These are phyloP conservation scores for Saturnispora besseyi DNA, from an alignment of 805 yeast species.

Conservation along the genomic window DNA sequence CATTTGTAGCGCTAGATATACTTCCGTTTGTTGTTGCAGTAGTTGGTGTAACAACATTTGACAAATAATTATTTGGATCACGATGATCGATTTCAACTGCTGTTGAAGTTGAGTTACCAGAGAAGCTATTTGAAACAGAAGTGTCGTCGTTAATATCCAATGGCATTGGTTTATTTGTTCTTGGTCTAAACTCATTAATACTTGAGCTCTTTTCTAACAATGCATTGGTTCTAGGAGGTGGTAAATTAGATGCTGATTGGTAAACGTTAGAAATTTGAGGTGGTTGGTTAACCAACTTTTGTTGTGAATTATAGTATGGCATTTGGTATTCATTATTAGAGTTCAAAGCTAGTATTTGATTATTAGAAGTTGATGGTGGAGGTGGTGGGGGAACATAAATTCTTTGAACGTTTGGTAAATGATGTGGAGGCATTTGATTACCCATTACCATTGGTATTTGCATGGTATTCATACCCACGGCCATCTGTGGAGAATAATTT, in stretches of 20 bases:
- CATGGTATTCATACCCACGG: neutral
- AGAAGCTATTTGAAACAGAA: neutral
- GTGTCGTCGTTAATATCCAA: slow-evolving; percentile 16
- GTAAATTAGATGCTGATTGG: slow-evolving; percentile 13
- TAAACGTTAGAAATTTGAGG: neutral
- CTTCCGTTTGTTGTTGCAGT: slow-evolving; percentile 8
- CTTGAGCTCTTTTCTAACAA: slow-evolving; percentile 8
- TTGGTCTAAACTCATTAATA: slow-evolving; percentile 23
- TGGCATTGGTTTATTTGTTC: slow-evolving; percentile 26
- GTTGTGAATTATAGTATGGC: neutral
- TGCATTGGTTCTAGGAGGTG: slow-evolving; percentile 24
- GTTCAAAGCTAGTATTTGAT: neutral
- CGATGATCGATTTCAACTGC: neutral
- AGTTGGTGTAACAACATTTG: slow-evolving; percentile 3
- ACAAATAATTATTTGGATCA: neutral
- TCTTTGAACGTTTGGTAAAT: neutral
- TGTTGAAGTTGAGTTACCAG: slow-evolving; percentile 1
- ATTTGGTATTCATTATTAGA: neutral
- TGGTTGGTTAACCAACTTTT: neutral
- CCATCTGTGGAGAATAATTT: neutral
- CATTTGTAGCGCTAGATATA: neutral
- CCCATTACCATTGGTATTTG: neutral
- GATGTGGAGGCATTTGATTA: neutral
- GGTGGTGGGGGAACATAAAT: neutral
- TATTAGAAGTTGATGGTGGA: neutral